Evolutionary conservation across 2,329 filamentous ascomycete genomes (phyloP).

Genomic region (Fusarium virguliforme): DNA sequence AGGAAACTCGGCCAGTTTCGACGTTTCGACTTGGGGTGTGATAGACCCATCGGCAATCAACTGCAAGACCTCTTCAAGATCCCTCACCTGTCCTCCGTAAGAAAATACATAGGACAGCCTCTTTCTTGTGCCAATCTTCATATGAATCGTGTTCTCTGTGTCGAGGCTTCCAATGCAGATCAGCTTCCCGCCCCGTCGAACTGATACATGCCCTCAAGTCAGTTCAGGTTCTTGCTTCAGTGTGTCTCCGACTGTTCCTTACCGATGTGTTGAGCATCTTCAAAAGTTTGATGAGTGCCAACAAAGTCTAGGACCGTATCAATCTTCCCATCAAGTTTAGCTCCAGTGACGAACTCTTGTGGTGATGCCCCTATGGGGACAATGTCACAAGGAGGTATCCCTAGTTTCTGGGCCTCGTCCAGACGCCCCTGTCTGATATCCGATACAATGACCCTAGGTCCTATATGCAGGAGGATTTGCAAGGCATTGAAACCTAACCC

Average conservation of each 20-base stretch:
- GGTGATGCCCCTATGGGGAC: conserved; percentile 34
- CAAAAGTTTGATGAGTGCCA: conserved; percentile 46
- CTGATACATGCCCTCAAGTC: neutral
- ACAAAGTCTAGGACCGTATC: conserved; percentile 46
- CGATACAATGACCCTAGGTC: conserved; percentile 37
- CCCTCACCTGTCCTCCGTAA: conserved; percentile 60
- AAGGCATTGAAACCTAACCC: conserved; percentile 42
- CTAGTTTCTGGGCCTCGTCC: conserved; percentile 32
- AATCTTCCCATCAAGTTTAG: conserved; percentile 20
- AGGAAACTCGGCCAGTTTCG: conserved; percentile 35
- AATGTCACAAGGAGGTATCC: conserved; percentile 26
- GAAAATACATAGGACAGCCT: conserved; percentile 60
- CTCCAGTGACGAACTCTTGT: conserved; percentile 27
- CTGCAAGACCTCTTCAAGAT: conserved; percentile 56
- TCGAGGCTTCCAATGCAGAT: conserved; percentile 60
- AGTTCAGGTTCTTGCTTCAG: neutral
- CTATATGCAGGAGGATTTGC: conserved; percentile 37
- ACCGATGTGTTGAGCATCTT: conserved; percentile 47
- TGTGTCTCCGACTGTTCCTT: neutral
- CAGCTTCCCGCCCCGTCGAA: conserved; percentile 53
- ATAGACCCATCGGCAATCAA: conserved; percentile 34
- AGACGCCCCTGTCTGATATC: conserved; percentile 42
- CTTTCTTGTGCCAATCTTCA: conserved; percentile 63
- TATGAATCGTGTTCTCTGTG: conserved; percentile 59
- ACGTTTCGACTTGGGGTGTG: conserved; percentile 30